Evolutionary conservation across 306 rosid genomes (phyloP), one percentile per base, ranked within the genome.

Genomic region (Fagus sylvatica): DNA sequence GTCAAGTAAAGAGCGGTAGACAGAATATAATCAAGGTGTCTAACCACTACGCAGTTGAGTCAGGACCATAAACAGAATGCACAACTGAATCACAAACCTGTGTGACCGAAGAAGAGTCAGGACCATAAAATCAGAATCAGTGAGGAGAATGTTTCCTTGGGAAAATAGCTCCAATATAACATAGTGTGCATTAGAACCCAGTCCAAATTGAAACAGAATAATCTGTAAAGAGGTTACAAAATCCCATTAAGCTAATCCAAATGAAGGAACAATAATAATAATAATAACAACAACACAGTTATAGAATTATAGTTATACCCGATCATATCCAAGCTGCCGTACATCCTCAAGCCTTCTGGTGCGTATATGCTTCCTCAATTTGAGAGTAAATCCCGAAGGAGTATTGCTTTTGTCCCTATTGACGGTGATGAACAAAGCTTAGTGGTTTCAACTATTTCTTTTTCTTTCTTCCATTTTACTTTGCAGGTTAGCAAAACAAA

Each of bases 261-360:
- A 55, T 43, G 40, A 43, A 12, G 3, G 42, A 78, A 76, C 17
- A n/a, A 22, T 39, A 33, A 51, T 39, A 19, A 12, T 69, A 28
- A 55, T 2, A 81, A 46, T 2, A 69, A 34, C 15, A 5, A 6
- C 6, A 16, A 34, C 5, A 53, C 11, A 32, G 28, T 41, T 19
- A 53, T 6, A 16, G 3, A 10, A 46, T 4, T 11, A 34, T 41
- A n/a, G 15, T 51, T 53, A 69, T 86, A 95, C 99, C 93, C 98
- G 78, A 90, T 95, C 99, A 41, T 95, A 95, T 80, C 99, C 99
- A 76, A 95, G 98, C 84, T 95, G 99, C 68, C 99, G 88, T 55
- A 95, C 98, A 89, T 93, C 99, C 87, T 95, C 99, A 19, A 95
- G 97, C 85, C 98, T 91, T 77, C 98, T 82, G 22, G 96, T 95